These are phyloP conservation scores for Rubia yunnanensis DNA, from an alignment of 257 asterid species.

Conservation along the genomic window DNA sequence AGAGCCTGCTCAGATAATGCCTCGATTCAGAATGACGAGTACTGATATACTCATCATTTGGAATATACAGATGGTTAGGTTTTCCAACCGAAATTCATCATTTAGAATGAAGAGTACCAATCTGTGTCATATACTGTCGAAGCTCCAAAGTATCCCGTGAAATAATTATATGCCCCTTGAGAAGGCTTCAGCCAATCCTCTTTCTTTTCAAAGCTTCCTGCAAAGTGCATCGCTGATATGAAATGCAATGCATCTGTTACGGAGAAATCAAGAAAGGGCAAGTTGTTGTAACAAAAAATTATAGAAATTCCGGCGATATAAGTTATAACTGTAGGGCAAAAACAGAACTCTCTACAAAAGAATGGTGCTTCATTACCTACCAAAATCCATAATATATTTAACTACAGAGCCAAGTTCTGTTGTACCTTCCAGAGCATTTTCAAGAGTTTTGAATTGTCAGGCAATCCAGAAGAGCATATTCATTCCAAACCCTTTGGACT, in stretches of 20 bases:
- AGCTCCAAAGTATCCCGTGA: neutral
- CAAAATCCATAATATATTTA: neutral
- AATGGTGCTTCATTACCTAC: neutral
- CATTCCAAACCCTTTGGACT: neutral
- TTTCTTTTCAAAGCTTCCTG: neutral
- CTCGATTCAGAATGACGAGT: neutral
- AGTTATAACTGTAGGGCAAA: neutral
- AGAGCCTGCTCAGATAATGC: neutral
- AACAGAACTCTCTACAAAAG: neutral
- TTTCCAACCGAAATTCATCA: too few species aligned
- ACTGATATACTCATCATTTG: neutral
- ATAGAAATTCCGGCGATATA: neutral
- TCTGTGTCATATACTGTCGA: neutral
- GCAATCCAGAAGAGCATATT: neutral
- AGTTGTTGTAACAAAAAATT: neutral
- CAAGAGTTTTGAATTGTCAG: neutral
- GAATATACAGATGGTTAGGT: neutral
- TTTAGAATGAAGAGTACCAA: too few species aligned
- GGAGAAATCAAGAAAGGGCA: neutral
- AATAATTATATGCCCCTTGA: neutral
- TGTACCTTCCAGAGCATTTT: slow-evolving; percentile 4
- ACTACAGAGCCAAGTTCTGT: neutral
- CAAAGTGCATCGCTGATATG: neutral
- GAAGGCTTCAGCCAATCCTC: neutral
- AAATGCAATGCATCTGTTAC: neutral